Percentiles rank a stretch among this genome's conserved stretches.
Conservation (phyloP, 768 basidiomycete species). For the Lentinula boryana region DNA sequence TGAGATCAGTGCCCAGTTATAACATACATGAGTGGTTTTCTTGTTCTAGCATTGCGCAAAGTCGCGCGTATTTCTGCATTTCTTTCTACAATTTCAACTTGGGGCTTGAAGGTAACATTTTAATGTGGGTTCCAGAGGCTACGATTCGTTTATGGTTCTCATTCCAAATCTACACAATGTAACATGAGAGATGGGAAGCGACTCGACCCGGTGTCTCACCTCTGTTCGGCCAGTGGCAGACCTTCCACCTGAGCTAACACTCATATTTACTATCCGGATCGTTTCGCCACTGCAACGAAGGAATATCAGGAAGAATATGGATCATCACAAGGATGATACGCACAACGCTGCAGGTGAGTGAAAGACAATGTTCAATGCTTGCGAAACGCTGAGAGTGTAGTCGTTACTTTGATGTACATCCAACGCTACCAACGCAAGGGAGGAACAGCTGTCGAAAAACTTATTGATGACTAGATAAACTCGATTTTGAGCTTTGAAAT, state of each 20-base stretch:
- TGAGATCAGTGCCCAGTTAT: no score
- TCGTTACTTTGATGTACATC: neutral
- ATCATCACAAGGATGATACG: conserved; percentile 4
- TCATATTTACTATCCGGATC: conserved; percentile 26
- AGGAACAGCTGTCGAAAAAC: neutral
- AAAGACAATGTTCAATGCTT: conserved; percentile 25
- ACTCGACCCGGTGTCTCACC: conserved; percentile 10
- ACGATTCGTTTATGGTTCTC: conserved; percentile 20
- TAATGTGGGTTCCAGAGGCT: conserved; percentile 26
- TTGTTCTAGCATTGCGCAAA: neutral
- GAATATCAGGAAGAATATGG: neutral
- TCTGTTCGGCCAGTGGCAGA: conserved; percentile 25
- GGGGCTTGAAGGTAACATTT: conserved; percentile 21
- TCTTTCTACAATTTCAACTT: conserved; percentile 2
- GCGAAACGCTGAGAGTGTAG: conserved; percentile 18
- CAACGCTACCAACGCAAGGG: neutral
- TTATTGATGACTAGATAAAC: neutral
- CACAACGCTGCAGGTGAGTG: conserved; percentile 27
- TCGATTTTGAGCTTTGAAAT: conserved; percentile 6
- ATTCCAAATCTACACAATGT: conserved; percentile 26
- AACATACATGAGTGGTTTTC: no score
- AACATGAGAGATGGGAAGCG: neutral
- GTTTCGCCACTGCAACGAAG: conserved; percentile 17
- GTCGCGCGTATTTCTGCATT: neutral
- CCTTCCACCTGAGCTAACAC: conserved; percentile 23